phyloP scores from a whole-genome alignment of 2,329 filamentous ascomycete species.

The Sclerotinia nivalis region DNA sequence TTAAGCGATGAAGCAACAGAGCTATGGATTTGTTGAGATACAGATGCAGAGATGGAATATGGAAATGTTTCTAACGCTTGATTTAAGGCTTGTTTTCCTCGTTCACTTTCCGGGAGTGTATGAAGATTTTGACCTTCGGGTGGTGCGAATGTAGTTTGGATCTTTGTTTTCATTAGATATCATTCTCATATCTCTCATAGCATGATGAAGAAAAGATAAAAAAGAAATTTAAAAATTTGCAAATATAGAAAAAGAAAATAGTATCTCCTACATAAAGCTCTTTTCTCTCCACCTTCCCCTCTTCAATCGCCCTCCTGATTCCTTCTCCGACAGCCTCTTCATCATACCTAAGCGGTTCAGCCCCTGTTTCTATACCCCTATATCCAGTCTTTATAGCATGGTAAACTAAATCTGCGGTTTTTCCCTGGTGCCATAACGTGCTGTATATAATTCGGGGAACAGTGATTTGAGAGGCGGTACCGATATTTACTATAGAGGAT shows the following conservation, averaged over 20 bases:
- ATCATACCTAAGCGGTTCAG: conserved; percentile 75
- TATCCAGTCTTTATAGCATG: conserved; percentile 69
- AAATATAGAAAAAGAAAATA: not conserved
- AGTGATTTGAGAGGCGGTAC: conserved; percentile 28
- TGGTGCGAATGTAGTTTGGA: conserved; percentile 84
- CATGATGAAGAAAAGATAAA: not conserved
- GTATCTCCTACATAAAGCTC: conserved; percentile 60
- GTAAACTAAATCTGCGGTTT: conserved; percentile 66
- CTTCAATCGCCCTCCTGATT: conserved; percentile 59
- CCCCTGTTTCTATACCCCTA: conserved; percentile 73
- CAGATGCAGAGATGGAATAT: conserved; percentile 58
- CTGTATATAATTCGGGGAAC: conserved; percentile 68
- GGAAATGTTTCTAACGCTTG: conserved; percentile 48
- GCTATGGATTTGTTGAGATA: conserved; percentile 64
- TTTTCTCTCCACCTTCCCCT: conserved; percentile 57
- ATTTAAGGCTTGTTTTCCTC: not conserved
- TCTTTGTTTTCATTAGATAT: conserved; percentile 44
- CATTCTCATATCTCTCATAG: not conserved
- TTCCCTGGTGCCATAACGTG: conserved; percentile 81
- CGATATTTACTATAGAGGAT: conserved; percentile 6
- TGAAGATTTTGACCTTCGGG: conserved; percentile 59
- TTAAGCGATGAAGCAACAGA: conserved; percentile 67
- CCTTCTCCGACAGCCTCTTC: conserved; percentile 70
- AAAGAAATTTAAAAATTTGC: not conserved
- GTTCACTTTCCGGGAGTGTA: conserved; percentile 39